Conservation (phyloP, 78 protist genomes). For the Capsaspora owczarzaki region DNA sequence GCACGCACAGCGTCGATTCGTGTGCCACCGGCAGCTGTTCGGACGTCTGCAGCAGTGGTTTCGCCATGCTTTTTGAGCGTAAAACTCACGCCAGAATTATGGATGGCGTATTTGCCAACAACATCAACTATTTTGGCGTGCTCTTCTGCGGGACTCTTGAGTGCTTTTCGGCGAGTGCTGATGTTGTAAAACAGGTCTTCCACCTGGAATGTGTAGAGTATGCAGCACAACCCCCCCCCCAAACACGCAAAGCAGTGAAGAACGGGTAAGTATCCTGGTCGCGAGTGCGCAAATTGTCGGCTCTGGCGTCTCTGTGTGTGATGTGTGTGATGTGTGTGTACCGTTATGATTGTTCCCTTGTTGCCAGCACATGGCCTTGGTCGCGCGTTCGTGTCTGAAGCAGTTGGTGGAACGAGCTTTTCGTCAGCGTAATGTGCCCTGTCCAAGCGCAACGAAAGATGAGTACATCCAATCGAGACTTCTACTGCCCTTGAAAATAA, state of each 20-base stretch:
- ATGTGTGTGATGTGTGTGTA: too few relatives aligned
- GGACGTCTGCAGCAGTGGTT: constrained; percentile 1
- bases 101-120: constrained; percentile 67
- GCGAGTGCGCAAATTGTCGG: too few relatives aligned
- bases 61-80: constrained; percentile 48
- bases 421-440: constrained; percentile 50
- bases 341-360: constrained; percentile 51
- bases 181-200: constrained; percentile 90
- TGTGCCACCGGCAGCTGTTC: neutral
- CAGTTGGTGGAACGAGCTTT: constrained; percentile 24
- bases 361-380: constrained; percentile 85
- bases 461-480: neutral
- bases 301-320: too few relatives aligned
- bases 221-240: too few relatives aligned
- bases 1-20: constrained; percentile 18
- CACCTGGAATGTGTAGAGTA: too few relatives aligned
- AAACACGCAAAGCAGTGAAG: too few relatives aligned
- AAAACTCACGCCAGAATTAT: constrained; percentile 47
- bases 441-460: too few relatives aligned
- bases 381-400: constrained; percentile 11
- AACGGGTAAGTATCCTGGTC: too few relatives aligned
- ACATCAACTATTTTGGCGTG: constrained; percentile 53
- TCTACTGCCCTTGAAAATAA: neutral
- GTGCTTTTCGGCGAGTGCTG: constrained; percentile 56
- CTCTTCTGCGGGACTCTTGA: constrained; percentile 72